Evolutionary conservation across 2,329 filamentous ascomycete species (phyloP).

Genomic region (Sclerotinia sclerotiorum): DNA sequence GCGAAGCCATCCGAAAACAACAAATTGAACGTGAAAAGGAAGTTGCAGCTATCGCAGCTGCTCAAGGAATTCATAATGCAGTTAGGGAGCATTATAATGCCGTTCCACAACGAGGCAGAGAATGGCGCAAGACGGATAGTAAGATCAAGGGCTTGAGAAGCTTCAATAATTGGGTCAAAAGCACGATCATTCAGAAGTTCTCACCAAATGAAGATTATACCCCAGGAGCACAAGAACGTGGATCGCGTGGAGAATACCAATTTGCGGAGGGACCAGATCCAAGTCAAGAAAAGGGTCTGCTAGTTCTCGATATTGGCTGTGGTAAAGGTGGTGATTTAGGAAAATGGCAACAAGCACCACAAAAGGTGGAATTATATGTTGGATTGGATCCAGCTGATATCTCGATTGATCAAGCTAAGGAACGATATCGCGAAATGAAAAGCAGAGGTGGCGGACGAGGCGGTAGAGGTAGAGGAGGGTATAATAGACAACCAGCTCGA

Average conservation of each 20-base stretch:
- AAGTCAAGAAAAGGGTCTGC: conserved; percentile 54
- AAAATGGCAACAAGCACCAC: conserved; percentile 95
- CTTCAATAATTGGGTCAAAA: conserved; percentile 99
- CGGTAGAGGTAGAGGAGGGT: conserved; percentile 51
- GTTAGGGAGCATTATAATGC: conserved; percentile 95
- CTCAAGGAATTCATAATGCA: conserved; percentile 72
- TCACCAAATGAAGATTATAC: conserved; percentile 74
- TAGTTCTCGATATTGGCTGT: conserved; percentile 91
- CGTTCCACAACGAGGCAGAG: conserved; percentile 86
- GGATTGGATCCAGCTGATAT: conserved; percentile 91
- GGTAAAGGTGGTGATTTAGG: conserved; percentile 94
- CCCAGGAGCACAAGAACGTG: conserved; percentile 57
- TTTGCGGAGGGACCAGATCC: conserved; percentile 40
- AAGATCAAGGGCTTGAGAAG: conserved; percentile 91
- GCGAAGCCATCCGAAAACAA: conserved; percentile 64
- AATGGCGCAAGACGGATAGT: conserved; percentile 92
- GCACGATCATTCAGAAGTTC: conserved; percentile 95
- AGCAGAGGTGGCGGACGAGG: conserved; percentile 57
- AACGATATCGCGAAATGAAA: conserved; percentile 75
- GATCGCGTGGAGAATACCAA: conserved; percentile 48
- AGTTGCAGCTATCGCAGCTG: conserved; percentile 39
- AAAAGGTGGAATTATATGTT: conserved; percentile 87
- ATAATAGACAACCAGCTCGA: conserved; percentile 50
- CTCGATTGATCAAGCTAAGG: conserved; percentile 85
- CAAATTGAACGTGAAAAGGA: conserved; percentile 56